A percentile compares a stretch with the other conserved stretches of the same genome.
Evolutionary conservation across 495 filamentous ascomycete genomes (phyloP).

Genomic region (Penicillium dipodomyicola): DNA sequence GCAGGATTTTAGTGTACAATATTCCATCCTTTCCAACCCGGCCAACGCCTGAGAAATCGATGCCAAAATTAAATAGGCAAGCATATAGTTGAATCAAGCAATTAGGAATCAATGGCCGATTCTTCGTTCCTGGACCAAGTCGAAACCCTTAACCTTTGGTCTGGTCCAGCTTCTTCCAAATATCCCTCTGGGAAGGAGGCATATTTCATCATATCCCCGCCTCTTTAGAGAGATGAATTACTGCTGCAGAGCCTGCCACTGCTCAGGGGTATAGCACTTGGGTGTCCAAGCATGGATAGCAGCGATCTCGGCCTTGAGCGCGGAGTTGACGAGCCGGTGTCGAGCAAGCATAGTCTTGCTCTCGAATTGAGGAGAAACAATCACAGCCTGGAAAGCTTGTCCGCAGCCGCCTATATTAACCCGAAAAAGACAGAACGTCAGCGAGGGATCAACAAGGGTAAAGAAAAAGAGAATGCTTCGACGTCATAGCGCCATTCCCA

Average conservation of each 20-base stretch:
- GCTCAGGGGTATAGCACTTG: conserved; percentile 92
- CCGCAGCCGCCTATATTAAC: conserved; percentile 76
- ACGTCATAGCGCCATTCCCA: conserved; percentile 8
- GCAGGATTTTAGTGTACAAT: conserved; percentile 12
- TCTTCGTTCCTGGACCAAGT: background rate
- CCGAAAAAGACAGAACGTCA: background rate
- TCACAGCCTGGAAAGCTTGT: conserved; percentile 87
- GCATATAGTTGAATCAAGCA: background rate
- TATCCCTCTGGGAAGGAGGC: background rate
- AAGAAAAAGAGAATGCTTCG: conserved; percentile 8
- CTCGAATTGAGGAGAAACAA: conserved; percentile 83
- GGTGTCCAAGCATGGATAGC: conserved; percentile 98
- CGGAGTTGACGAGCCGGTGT: conserved; percentile 84
- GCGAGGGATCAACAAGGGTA: background rate
- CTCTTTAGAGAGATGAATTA: conserved; percentile 10
- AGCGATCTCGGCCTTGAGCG: conserved; percentile 88
- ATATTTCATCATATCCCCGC: background rate
- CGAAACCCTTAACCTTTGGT: background rate
- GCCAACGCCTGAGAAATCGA: conserved; percentile 14
- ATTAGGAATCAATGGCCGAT: background rate
- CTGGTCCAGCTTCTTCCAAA: background rate
- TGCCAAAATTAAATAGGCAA: background rate
- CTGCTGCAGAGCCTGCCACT: conserved; percentile 74
- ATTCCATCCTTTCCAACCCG: conserved; percentile 11
- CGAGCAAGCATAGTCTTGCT: conserved; percentile 85